phyloP scores from a whole-genome alignment of 2,329 filamentous ascomycete species.

The Alternaria tenuissima region DNA sequence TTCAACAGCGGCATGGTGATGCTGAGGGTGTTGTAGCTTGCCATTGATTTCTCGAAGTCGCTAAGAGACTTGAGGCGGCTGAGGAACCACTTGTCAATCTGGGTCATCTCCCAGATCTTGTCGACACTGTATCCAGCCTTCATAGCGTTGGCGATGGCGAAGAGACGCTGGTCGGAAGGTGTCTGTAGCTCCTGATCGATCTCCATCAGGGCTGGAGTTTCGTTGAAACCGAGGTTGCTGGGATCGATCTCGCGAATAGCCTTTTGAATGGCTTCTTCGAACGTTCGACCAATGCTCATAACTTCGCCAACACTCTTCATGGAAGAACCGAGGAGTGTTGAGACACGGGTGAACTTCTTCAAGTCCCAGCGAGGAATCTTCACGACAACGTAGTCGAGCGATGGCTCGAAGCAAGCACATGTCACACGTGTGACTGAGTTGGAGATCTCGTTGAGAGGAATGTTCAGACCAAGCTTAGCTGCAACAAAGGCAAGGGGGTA shows the following conservation, averaged over 20 bases:
- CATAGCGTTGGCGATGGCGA: constrained; percentile 98
- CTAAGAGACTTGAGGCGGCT: constrained; percentile 89
- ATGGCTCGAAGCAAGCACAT: constrained; percentile 97
- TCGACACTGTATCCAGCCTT: constrained; percentile 90
- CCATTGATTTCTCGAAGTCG: constrained; percentile 85
- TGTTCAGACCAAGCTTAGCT: constrained; percentile 92
- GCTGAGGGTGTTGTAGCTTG: constrained; percentile 71
- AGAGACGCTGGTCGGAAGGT: constrained; percentile 94
- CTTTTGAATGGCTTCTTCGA: constrained; percentile 98
- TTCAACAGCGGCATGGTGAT: constrained; percentile 72
- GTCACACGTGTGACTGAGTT: constrained; percentile 97
- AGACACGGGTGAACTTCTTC: constrained; percentile 98
- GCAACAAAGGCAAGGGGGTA: constrained; percentile 97
- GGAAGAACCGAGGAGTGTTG: constrained; percentile 92
- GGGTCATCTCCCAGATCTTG: constrained; percentile 97
- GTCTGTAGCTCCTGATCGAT: constrained; percentile 97
- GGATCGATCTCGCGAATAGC: constrained; percentile 95
- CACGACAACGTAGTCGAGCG: constrained; percentile 95
- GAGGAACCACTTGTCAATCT: constrained; percentile 99
- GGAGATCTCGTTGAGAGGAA: constrained; percentile 93
- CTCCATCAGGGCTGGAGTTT: constrained; percentile 85
- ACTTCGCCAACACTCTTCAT: constrained; percentile 99
- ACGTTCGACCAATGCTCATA: constrained; percentile 96
- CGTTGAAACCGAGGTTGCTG: constrained; percentile 93
- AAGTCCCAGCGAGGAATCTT: constrained; percentile 99